These are phyloP conservation scores for Lentinula edodes DNA, from an alignment of 768 basidiomycete species.

Conservation along the genomic window DNA sequence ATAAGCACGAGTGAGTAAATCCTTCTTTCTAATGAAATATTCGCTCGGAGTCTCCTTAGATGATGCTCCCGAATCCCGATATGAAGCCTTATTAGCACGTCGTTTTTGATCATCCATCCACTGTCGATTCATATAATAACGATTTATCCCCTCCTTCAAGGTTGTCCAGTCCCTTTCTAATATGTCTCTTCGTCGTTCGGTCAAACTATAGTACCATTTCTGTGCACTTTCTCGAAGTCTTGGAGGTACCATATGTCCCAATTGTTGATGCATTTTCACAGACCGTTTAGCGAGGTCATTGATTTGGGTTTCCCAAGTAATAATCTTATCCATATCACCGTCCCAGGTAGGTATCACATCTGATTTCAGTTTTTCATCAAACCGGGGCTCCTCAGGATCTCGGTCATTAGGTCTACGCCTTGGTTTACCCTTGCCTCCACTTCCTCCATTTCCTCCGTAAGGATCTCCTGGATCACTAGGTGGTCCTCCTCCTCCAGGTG, in stretches of 20 bases:
- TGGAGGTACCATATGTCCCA: conserved; percentile 1
- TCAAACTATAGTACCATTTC: conserved; percentile 1
- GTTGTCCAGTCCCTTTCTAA: neutral
- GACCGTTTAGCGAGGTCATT: neutral
- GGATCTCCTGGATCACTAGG: too few species aligned
- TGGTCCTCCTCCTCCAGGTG: too few species aligned
- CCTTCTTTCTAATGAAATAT: conserved; percentile 11
- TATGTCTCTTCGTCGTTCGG: neutral
- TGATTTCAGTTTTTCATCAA: conserved; percentile 7
- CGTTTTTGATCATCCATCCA: too few species aligned
- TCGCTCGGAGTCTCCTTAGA: conserved; percentile 7
- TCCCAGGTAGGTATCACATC: neutral
- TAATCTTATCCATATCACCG: conserved; percentile 1
- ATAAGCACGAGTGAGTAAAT: conserved; percentile 5
- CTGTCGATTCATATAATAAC: too few species aligned
- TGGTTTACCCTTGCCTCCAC: neutral
- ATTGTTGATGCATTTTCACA: neutral
- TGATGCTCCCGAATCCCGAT: conserved; percentile 1
- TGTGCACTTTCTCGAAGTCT: neutral
- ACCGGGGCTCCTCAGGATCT: neutral
- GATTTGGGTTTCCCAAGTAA: conserved; percentile 2
- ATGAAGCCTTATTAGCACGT: too few species aligned
- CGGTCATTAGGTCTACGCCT: neutral
- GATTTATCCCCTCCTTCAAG: too few species aligned
- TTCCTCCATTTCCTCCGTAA: neutral